Base-by-base conservation (phyloP, 176 grass and related monocot genomes). In the Zoysia pacifica region DNA sequence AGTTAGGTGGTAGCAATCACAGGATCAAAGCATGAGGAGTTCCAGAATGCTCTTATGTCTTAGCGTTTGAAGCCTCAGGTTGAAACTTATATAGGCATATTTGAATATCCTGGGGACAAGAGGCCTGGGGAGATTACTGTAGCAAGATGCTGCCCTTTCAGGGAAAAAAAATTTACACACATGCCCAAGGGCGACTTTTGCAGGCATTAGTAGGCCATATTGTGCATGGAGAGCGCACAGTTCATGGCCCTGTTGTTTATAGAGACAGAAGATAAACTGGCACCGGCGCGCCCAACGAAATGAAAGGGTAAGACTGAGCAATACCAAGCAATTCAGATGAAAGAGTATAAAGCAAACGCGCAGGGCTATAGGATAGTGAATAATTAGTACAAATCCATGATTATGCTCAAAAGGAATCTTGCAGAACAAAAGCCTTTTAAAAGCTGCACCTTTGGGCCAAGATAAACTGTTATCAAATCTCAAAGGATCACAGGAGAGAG, bases 351-450 rank as follows among this genome's bases (percentile, higher is more conserved):
- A 55, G 76, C 56, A 71, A 71, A 75, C 59, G 51, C 76, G 48
- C 67, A 56, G 59, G 54, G 15, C 48, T 70, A 58, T 42, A 40
- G 61, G 50, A 58, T 79, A 13, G 75, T 64, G 70, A 53, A 73
- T 70, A 65, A 81, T 81, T 50, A 79, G 77, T 69, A 65, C 76
- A 64, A 56, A 75, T 36, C 56, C 51, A 89, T 85, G 78, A 85
- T 89, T 76, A 59, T 15, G 77, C 71, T 81, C 72, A 76, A 77
- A 89, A 89, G 87, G 82, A 89, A 85, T 89, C 82, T 89, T 85
- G 39, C 82, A 35, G 78, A 10, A 45, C 48, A n/a, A 52, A 85
- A 67, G 61, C 48, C 78, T 77, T 85, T 85, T 40, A 60, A 89
- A 73, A 60, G 77, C 65, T 77, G 87, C 37, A 49, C 66, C 61